phyloP scores from a whole-genome alignment of 345 rosid genomes.

The Salix purpurea region DNA sequence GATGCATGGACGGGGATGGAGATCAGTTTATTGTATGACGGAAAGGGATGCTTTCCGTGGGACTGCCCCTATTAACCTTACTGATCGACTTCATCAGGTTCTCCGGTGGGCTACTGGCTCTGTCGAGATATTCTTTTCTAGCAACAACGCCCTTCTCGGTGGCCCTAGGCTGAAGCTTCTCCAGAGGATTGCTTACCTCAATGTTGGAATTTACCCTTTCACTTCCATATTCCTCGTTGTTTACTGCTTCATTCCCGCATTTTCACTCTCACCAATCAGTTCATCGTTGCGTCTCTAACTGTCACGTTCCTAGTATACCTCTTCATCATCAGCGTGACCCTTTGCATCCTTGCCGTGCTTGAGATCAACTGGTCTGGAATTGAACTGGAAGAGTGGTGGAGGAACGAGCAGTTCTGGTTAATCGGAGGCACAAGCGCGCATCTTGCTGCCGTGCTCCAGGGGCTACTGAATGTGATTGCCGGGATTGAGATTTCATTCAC shows the following conservation, averaged over 20 bases:
- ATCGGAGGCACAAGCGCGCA: conserved; percentile 91
- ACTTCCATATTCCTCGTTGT: conserved; percentile 73
- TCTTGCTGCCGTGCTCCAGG: conserved; percentile 76
- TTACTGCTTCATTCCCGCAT: conserved; percentile 81
- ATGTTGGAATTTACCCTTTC: conserved; percentile 80
- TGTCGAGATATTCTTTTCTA: conserved; percentile 81
- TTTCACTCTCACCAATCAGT: conserved; percentile 63
- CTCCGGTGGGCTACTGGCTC: conserved; percentile 89
- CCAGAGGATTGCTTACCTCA: conserved; percentile 77
- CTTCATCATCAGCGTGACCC: conserved; percentile 50
- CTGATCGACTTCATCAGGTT: conserved; percentile 81
- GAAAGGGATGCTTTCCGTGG: conserved; percentile 78
- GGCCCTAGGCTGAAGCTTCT: conserved; percentile 54
- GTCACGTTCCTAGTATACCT: conserved; percentile 59
- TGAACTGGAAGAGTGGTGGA: conserved; percentile 81
- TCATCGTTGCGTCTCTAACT: conserved; percentile 52
- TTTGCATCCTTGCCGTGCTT: conserved; percentile 60
- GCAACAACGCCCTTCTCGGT: conserved; percentile 66
- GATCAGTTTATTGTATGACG: conserved; percentile 65
- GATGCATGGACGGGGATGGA: conserved; percentile 90
- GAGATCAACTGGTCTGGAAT: conserved; percentile 85
- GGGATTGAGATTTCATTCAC: conserved; percentile 82
- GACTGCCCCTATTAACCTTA: conserved; percentile 67
- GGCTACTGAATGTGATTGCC: conserved; percentile 67
- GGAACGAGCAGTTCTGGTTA: conserved; percentile 89